These are phyloP conservation scores for Penicillium argentinense DNA, from an alignment of 495 filamentous ascomycete species.

Conservation along the genomic window DNA sequence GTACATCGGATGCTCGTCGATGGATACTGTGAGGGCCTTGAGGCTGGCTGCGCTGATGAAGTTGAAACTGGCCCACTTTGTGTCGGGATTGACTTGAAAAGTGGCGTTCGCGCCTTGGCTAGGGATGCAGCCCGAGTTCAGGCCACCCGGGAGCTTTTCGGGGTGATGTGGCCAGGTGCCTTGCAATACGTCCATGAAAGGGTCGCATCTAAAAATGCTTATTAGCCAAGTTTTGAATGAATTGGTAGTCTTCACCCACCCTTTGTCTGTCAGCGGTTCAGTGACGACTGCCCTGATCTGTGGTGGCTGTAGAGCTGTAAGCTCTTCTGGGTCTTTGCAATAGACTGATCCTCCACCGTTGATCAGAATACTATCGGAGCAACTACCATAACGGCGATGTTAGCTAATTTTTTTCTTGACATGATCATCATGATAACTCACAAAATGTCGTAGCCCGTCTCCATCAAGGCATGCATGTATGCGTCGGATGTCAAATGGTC, in stretches of 20 bases:
- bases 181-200: conserved; percentile 20
- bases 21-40: conserved; percentile 38
- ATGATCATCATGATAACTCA: conserved; percentile 15
- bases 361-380: conserved; percentile 51
- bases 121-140: conserved; percentile 38
- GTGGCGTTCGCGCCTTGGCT: conserved; percentile 30
- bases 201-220: conserved; percentile 18
- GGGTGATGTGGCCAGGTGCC: conserved; percentile 27
- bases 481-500: conserved; percentile 48
- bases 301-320: conserved; percentile 26
- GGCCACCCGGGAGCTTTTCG: conserved; percentile 28
- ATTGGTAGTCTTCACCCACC: conserved; percentile 27
- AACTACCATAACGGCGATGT: conserved; percentile 12
- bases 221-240: neutral
- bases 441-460: conserved; percentile 40
- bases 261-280: conserved; percentile 43
- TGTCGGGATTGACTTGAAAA: conserved; percentile 31
- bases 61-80: conserved; percentile 48
- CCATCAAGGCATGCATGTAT: conserved; percentile 31
- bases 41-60: conserved; percentile 44
- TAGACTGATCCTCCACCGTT: conserved; percentile 53
- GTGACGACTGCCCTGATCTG: conserved; percentile 27
- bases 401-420: neutral
- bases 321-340: conserved; percentile 37
- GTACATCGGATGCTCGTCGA: conserved; percentile 43